phyloP scores from a whole-genome alignment of 2,329 filamentous ascomycete species.

The Botrytis cinerea region DNA sequence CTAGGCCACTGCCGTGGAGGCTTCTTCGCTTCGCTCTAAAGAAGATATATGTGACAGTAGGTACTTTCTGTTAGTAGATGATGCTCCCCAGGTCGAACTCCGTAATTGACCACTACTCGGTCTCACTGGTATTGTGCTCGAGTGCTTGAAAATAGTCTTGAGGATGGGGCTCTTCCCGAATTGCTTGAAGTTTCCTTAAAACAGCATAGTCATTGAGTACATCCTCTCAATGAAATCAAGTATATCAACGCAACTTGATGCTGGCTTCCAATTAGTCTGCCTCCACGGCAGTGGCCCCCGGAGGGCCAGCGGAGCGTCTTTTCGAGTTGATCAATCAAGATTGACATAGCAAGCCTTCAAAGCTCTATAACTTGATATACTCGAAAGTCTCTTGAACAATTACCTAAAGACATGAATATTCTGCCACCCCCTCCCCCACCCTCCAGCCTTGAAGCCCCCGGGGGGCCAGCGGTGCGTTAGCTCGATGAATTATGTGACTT shows the following conservation, averaged over 20 bases:
- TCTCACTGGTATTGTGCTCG: neutral
- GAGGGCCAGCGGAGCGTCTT: slow-evolving; percentile 2
- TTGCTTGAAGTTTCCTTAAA: too few relatives aligned
- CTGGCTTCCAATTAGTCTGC: neutral
- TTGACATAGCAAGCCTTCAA: neutral
- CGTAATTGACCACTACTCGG: neutral
- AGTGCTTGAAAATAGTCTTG: neutral
- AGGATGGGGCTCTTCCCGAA: neutral
- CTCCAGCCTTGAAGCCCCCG: neutral
- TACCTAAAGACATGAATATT: neutral
- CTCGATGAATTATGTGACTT: neutral
- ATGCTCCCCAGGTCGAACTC: neutral
- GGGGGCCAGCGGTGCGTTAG: neutral
- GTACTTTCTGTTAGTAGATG: neutral
- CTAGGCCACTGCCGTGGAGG: slow-evolving; percentile 3
- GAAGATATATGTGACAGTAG: neutral
- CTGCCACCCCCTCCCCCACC: neutral
- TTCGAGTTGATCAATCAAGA: neutral
- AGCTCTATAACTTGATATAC: neutral
- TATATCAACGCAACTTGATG: neutral
- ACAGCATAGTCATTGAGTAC: neutral
- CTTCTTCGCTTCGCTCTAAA: slow-evolving; percentile 7
- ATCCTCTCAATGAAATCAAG: neutral
- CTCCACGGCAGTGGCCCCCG: slow-evolving; percentile 4
- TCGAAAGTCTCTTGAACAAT: neutral